Conservation (phyloP, 805 yeast genomes). For the Metschnikowia santaceciliae region DNA sequence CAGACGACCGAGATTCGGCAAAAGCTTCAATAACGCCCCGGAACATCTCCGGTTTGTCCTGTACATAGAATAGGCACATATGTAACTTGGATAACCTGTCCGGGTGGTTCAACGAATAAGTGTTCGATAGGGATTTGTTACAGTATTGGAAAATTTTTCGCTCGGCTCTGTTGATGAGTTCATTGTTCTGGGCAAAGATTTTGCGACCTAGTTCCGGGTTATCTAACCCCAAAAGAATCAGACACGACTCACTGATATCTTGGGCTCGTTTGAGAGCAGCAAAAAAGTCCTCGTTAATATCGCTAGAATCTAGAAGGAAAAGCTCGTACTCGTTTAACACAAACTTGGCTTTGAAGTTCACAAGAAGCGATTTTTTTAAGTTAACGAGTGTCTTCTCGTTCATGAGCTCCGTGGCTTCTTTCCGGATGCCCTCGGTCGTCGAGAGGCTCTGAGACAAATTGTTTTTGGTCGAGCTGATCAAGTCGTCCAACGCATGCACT, state of each 20-base stretch:
- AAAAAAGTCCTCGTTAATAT: constrained; percentile 55
- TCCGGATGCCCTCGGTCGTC: constrained; percentile 21
- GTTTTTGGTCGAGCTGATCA: constrained; percentile 34
- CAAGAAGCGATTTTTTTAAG: constrained; percentile 50
- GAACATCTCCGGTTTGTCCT: constrained; percentile 46
- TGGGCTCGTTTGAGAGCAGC: constrained; percentile 57
- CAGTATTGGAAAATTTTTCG: constrained; percentile 29
- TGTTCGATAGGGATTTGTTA: constrained; percentile 31
- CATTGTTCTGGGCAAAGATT: constrained; percentile 56
- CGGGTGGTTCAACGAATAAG: constrained; percentile 24
- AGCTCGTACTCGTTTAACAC: constrained; percentile 71
- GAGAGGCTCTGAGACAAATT: constrained; percentile 30
- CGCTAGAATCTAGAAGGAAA: constrained; percentile 48
- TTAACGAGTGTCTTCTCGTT: constrained; percentile 29
- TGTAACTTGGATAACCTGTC: constrained; percentile 27
- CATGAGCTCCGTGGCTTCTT: constrained; percentile 24
- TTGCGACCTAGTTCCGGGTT: constrained; percentile 62
- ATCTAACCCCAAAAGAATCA: constrained; percentile 64
- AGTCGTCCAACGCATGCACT: constrained; percentile 9
- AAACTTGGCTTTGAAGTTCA: constrained; percentile 55
- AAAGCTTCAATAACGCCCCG: constrained; percentile 58
- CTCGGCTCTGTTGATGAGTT: constrained; percentile 41
- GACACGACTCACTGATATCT: constrained; percentile 61
- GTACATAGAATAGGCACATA: constrained; percentile 28
- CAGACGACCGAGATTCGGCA: constrained; percentile 64